A percentile compares a stretch with the other conserved stretches of the same genome.
These are phyloP conservation scores for Phytophthora fragariaefolia DNA, from an alignment of 352 stramenopile genomes.

Conservation along the genomic window DNA sequence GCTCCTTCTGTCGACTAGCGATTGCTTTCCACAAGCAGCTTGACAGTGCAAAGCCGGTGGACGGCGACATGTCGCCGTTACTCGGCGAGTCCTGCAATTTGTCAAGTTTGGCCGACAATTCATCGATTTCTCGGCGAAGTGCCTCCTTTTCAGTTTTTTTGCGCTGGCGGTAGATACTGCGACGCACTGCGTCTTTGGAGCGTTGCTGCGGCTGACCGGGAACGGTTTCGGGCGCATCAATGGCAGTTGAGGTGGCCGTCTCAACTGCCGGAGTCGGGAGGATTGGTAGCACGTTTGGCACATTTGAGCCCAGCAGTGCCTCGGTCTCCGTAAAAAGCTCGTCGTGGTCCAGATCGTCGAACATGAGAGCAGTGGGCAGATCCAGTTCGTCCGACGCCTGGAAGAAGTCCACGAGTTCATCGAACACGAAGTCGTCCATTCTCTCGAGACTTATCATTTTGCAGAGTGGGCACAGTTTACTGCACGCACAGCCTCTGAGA, in stretches of 20 bases:
- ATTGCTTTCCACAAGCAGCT: constrained; percentile 43
- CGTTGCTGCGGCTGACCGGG: constrained; percentile 6
- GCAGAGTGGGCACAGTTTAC: constrained; percentile 12
- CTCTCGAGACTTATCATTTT: constrained; percentile 32
- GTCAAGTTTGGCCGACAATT: constrained; percentile 38
- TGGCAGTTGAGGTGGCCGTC: not conserved
- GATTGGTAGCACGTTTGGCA: constrained; percentile 1
- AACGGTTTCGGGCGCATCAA: not conserved
- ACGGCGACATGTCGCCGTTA: constrained; percentile 4
- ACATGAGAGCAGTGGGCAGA: constrained; percentile 13
- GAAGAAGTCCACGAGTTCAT: constrained; percentile 37
- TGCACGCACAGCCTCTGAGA: no score
- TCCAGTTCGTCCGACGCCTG: constrained; percentile 27
- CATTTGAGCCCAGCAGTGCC: constrained; percentile 1
- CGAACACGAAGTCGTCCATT: constrained; percentile 37
- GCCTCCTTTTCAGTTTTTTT: constrained; percentile 46
- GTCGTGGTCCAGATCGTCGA: constrained; percentile 7
- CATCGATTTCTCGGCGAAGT: constrained; percentile 34
- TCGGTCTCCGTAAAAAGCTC: constrained; percentile 3
- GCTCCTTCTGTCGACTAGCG: constrained; percentile 34
- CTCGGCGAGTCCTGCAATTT: constrained; percentile 26
- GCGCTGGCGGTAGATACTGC: constrained; percentile 43
- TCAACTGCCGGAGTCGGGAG: not conserved
- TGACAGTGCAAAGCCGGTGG: constrained; percentile 27
- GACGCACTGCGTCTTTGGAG: constrained; percentile 40